phyloP scores from a whole-genome alignment of 495 filamentous ascomycete species.

The Podospora fimiseda region DNA sequence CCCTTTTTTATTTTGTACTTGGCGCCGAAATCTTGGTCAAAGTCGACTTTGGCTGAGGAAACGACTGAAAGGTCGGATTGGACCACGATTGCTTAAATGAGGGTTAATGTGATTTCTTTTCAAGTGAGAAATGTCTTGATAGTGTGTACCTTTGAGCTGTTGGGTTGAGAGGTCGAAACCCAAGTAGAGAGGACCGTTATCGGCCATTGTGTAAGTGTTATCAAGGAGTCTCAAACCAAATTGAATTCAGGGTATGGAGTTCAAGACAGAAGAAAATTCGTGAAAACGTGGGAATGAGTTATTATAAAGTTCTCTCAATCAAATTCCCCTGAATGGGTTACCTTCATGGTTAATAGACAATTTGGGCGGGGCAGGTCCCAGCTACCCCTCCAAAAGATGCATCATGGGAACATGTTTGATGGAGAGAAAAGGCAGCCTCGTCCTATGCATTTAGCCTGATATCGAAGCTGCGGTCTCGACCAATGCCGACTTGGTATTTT shows the following conservation, averaged over 20 bases:
- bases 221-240: not conserved
- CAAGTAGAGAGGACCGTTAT: slow-evolving; percentile 63
- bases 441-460: slow-evolving; percentile 23
- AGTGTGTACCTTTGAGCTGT: slow-evolving; percentile 70
- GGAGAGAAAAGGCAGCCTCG: slow-evolving; percentile 18
- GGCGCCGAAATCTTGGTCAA: slow-evolving; percentile 61
- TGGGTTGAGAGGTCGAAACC: slow-evolving; percentile 97
- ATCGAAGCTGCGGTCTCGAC: slow-evolving; percentile 9
- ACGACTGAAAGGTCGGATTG: slow-evolving; percentile 70
- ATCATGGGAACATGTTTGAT: not conserved
- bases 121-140: not conserved
- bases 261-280: not conserved
- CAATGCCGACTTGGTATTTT: slow-evolving; percentile 13
- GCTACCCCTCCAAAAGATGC: not conserved
- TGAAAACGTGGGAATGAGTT: not conserved
- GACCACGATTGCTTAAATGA: slow-evolving; percentile 60
- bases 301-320: no score
- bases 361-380: slow-evolving; percentile 11
- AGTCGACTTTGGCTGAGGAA: slow-evolving; percentile 70
- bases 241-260: not conserved
- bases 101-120: slow-evolving; percentile 1
- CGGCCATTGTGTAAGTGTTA: slow-evolving; percentile 35
- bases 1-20: slow-evolving; percentile 87
- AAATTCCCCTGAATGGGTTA: not conserved
- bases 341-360: not conserved